Evolutionary conservation across 139 green algal genomes (phyloP), one percentile per base, ranked within the genome.

Genomic region (Edaphochlamys debaryana): DNA sequence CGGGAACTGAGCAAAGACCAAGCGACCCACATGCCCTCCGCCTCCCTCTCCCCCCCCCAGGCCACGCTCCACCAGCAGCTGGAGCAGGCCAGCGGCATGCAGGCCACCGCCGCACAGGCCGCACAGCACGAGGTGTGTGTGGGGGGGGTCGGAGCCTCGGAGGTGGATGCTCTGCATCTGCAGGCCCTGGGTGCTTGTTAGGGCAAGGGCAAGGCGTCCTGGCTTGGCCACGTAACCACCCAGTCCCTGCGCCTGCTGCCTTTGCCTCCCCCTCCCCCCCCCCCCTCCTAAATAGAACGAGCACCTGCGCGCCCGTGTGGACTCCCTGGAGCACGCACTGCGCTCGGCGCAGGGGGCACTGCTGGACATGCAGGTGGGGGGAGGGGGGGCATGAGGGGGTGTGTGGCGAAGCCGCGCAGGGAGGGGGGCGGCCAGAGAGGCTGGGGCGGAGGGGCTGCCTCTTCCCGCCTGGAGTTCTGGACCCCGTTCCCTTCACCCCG

Each of bases 311-410:
- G n/a, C n/a, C 42, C 76, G 76, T 0, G 64, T 76, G 38, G 69
- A 40, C 7, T 36, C 36, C 5, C 82, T 82, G 64, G 71, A 87
- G 73, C 69, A 48, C 38, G 62, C 82, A 64, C 73, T 87, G 38
- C 73, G 73, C 20, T 13, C 38, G 8, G 29, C 66, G n/a, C 71
- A 74, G 66, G 66, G 29, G 0, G 60, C 37, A 0, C 23, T 83
- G 40, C 52, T 87, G 52, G 72, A 87, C 72, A 79, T 87, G 71
- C 82, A 82, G 67, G 77, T 83, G 48, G 19, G 70, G 34, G 19
- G 63, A 13, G 62, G 25, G 9, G 29, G 62, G 62, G 62, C 48
- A n/a, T n/a, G n/a, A n/a, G n/a, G n/a, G 8, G 50, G 50, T 22
- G 50, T 58, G 50, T n/a, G n/a, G n/a, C n/a, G 50, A 22, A 58